phyloP scores from a whole-genome alignment of 2,329 filamentous ascomycete genomes.

The Fusarium pseudoanthophilum region DNA sequence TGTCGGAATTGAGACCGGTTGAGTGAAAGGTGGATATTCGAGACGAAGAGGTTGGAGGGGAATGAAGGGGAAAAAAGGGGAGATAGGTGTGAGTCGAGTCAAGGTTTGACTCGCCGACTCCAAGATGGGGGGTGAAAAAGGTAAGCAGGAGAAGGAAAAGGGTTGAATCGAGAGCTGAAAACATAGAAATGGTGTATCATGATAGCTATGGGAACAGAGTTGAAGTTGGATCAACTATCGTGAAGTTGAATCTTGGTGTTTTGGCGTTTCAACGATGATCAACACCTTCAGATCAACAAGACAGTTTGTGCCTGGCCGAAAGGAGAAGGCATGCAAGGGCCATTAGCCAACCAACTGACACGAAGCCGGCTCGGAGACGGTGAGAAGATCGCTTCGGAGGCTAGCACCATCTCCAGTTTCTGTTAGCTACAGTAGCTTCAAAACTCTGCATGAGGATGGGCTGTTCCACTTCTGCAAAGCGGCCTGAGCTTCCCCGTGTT shows the following conservation, averaged over 20 bases:
- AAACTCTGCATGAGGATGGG: slow-evolving; percentile 38
- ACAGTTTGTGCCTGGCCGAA: slow-evolving; percentile 20
- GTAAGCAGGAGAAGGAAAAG: neutral
- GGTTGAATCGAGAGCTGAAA: neutral
- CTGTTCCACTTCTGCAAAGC: slow-evolving; percentile 23
- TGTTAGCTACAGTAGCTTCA: slow-evolving; percentile 15
- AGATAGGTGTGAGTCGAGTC: slow-evolving; percentile 12
- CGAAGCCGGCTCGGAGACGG: slow-evolving; percentile 12
- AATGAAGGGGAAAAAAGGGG: slow-evolving; percentile 7
- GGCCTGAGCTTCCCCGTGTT: slow-evolving; percentile 34
- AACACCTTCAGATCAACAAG: slow-evolving; percentile 2
- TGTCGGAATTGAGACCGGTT: slow-evolving; percentile 28
- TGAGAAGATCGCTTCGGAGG: slow-evolving; percentile 26
- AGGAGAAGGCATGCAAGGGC: slow-evolving; percentile 35
- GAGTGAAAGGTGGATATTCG: slow-evolving; percentile 27
- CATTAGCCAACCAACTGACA: slow-evolving; percentile 37
- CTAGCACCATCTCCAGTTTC: slow-evolving; percentile 31
- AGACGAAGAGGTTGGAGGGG: slow-evolving; percentile 35
- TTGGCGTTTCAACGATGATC: slow-evolving; percentile 13
- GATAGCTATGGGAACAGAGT: neutral
- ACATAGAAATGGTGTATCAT: neutral
- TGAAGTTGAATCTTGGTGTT: slow-evolving; percentile 26
- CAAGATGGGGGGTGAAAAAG: neutral
- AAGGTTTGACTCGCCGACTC: slow-evolving; percentile 21
- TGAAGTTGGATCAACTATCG: slow-evolving; percentile 8